phyloP scores from a whole-genome alignment of 768 basidiomycete species.

The Panaeolus cyanescens region DNA sequence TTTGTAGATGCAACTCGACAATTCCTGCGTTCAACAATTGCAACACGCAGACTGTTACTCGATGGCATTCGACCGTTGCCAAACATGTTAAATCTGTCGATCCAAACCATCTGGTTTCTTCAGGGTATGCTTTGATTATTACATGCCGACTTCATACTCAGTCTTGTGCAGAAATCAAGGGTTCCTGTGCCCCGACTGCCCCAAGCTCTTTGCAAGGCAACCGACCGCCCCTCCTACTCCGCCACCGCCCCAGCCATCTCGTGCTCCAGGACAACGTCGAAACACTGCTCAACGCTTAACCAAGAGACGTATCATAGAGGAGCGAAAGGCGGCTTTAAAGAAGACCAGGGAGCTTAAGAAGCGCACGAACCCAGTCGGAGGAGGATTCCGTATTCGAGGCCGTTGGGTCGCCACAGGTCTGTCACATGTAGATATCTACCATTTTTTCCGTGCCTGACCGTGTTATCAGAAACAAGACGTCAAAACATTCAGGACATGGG shows the following conservation, averaged over 20 bases:
- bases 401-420: constrained; percentile 59
- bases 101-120: constrained; percentile 63
- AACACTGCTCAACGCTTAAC: constrained; percentile 45
- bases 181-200: constrained; percentile 58
- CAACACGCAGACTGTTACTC: constrained; percentile 52
- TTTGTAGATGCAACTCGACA: constrained; percentile 57
- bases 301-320: constrained; percentile 45
- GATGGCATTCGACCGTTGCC: constrained; percentile 54
- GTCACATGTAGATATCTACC: constrained; percentile 10
- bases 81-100: constrained; percentile 47
- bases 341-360: constrained; percentile 38
- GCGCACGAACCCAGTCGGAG: constrained; percentile 29
- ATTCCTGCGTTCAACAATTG: constrained; percentile 43
- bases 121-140: constrained; percentile 46
- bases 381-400: constrained; percentile 56
- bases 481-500: constrained; percentile 46
- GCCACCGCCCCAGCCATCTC: constrained; percentile 35
- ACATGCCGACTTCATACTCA: neutral
- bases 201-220: constrained; percentile 49
- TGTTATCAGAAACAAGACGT: constrained; percentile 43
- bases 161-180: constrained; percentile 44
- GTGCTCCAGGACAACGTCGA: constrained; percentile 39
- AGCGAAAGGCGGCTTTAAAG: constrained; percentile 51
- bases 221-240: constrained; percentile 30
- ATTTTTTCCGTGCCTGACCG: neutral